Conservation (phyloP, 805 yeast species). For the Yamadazyma sp. region DNA sequence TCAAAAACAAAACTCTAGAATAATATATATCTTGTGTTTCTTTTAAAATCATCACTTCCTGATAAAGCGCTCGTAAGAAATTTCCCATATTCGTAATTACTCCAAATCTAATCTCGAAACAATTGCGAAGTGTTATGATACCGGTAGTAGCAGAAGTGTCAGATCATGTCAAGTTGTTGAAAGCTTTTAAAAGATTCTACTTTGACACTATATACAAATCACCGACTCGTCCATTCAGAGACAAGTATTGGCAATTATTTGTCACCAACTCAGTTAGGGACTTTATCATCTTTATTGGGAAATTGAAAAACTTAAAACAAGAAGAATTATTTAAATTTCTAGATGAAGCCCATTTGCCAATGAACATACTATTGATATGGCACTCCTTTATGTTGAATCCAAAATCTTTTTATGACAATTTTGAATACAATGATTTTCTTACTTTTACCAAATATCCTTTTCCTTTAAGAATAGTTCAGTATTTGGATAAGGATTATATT, state of each 20-base stretch:
- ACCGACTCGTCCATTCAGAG: too few relatives aligned
- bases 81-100: too few relatives aligned
- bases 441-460: slow-evolving; percentile 14
- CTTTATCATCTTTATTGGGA: neutral
- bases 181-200: too few relatives aligned
- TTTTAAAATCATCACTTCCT: too few relatives aligned
- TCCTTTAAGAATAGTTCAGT: slow-evolving; percentile 13
- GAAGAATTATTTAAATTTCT: neutral
- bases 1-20: neutral
- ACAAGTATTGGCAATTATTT: slow-evolving; percentile 4
- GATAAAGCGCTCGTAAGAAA: too few relatives aligned
- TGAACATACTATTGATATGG: slow-evolving; percentile 21
- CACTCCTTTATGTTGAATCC: slow-evolving; percentile 20
- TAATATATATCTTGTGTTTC: neutral
- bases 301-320: neutral
- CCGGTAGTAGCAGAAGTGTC: too few relatives aligned
- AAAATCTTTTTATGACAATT: slow-evolving; percentile 13
- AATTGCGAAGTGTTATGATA: too few relatives aligned
- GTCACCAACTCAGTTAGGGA: slow-evolving; percentile 1
- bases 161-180: too few relatives aligned
- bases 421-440: slow-evolving; percentile 9
- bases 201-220: too few relatives aligned
- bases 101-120: too few relatives aligned
- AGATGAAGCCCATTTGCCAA: slow-evolving; percentile 7
- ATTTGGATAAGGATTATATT: neutral